Percentiles rank a stretch among this genome's conserved stretches.
Conservation (phyloP, 1,284 basidiomycete genomes). For the Pseudozyma sp. region DNA sequence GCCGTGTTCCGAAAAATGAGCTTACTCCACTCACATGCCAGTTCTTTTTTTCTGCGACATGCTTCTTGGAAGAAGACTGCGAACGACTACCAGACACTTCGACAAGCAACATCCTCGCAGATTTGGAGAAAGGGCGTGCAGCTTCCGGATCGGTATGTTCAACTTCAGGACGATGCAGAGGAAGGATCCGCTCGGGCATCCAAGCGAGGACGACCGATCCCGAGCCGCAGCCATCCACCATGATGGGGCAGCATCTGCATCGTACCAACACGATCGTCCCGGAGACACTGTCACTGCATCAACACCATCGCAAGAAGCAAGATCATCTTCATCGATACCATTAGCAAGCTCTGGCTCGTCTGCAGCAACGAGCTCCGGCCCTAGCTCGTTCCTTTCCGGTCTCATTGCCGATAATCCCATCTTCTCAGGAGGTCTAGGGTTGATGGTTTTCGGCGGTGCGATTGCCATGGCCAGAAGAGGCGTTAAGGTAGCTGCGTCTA, state of each 20-base stretch:
- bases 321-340: background rate
- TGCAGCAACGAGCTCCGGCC: background rate
- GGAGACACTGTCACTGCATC: background rate
- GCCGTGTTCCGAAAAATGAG: slow-evolving; percentile 7
- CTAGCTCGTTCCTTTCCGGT: slow-evolving; percentile 32
- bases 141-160: slow-evolving; percentile 12
- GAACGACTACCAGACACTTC: background rate
- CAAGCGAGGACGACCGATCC: slow-evolving; percentile 10
- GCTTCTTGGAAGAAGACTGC: background rate
- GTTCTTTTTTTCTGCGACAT: background rate
- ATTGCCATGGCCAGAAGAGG: slow-evolving; percentile 69
- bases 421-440: slow-evolving; percentile 65
- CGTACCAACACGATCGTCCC: slow-evolving; percentile 1
- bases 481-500: slow-evolving; percentile 77
- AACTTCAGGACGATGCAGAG: slow-evolving; percentile 34
- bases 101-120: background rate
- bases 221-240: background rate
- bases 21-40: slow-evolving; percentile 6
- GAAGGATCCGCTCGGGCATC: slow-evolving; percentile 10
- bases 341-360: background rate
- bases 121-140: too few relatives aligned
- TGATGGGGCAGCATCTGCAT: slow-evolving; percentile 4
- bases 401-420: slow-evolving; percentile 61
- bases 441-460: slow-evolving; percentile 66
- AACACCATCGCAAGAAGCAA: background rate